phyloP scores from a whole-genome alignment of 2,329 filamentous ascomycete species.

The Hypoxylon sp. region DNA sequence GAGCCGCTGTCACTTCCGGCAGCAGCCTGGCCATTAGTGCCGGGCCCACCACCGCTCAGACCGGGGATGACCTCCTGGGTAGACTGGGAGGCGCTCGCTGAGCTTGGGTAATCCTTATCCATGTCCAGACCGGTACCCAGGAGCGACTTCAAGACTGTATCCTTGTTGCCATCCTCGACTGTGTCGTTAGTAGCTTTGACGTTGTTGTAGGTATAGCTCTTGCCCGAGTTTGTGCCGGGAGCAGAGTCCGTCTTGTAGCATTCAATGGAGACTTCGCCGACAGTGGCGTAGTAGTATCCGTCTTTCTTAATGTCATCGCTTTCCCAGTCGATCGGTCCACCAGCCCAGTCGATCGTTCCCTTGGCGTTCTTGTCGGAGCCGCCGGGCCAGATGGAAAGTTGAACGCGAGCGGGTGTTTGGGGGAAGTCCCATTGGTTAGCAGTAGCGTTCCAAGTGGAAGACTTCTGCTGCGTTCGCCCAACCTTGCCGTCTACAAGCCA shows the following conservation, averaged over 20 bases:
- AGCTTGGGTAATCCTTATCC: slow-evolving; percentile 56
- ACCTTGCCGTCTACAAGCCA: slow-evolving; percentile 90
- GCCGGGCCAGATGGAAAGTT: slow-evolving; percentile 96
- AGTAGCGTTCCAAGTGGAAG: slow-evolving; percentile 88
- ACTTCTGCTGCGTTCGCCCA: slow-evolving; percentile 80
- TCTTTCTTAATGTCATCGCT: slow-evolving; percentile 82
- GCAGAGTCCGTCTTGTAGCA: slow-evolving; percentile 79
- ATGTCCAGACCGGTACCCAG: slow-evolving; percentile 85
- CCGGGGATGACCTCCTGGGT: slow-evolving; percentile 51
- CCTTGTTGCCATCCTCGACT: slow-evolving; percentile 80
- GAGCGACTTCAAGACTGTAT: slow-evolving; percentile 83
- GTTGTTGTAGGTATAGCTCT: slow-evolving; percentile 82
- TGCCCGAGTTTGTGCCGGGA: slow-evolving; percentile 78
- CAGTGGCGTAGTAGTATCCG: slow-evolving; percentile 89
- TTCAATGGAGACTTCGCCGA: slow-evolving; percentile 82
- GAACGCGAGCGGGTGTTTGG: slow-evolving; percentile 90
- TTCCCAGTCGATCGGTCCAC: slow-evolving; percentile 90
- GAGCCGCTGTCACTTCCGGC: slow-evolving; percentile 37
- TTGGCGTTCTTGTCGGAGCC: slow-evolving; percentile 82
- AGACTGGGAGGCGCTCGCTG: slow-evolving; percentile 54
- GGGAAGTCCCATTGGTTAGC: slow-evolving; percentile 87
- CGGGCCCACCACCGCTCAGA: slow-evolving; percentile 52
- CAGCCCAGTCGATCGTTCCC: slow-evolving; percentile 93
- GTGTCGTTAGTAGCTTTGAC: slow-evolving; percentile 79
- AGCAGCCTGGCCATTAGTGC: slow-evolving; percentile 54